Conservation (phyloP, 805 yeast genomes). For the Sugiyamaella lignohabitans region DNA sequence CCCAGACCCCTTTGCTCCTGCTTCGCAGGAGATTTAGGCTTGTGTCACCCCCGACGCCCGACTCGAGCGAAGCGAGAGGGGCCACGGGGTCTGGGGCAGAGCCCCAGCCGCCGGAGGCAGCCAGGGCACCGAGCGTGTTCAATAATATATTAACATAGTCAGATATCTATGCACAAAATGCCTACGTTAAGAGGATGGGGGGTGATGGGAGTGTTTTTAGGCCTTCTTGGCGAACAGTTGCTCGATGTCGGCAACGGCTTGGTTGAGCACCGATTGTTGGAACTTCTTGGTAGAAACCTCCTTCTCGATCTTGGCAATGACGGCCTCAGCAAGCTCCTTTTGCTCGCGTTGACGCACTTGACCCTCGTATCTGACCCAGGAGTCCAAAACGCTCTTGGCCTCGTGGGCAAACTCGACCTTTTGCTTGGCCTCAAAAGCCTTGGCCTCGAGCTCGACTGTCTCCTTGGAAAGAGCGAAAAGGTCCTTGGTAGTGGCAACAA, state of each 20-base stretch:
- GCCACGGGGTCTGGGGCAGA: not conserved
- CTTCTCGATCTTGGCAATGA: slow-evolving; percentile 80
- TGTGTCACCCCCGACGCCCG: no score
- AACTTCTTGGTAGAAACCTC: slow-evolving; percentile 81
- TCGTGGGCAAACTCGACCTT: slow-evolving; percentile 76
- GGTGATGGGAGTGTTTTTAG: not conserved
- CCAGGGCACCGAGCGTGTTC: not conserved
- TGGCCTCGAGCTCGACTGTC: slow-evolving; percentile 92
- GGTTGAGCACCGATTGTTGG: slow-evolving; percentile 87
- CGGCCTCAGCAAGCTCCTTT: slow-evolving; percentile 79
- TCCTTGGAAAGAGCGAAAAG: slow-evolving; percentile 93
- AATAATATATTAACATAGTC: not conserved
- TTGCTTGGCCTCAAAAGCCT: slow-evolving; percentile 90
- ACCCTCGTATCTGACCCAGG: slow-evolving; percentile 98
- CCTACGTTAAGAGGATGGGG: no score
- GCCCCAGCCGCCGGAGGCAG: not conserved
- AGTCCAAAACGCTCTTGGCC: slow-evolving; percentile 93
- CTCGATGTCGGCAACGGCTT: slow-evolving; percentile 87
- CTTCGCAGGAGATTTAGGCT: no score
- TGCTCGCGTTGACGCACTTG: slow-evolving; percentile 95
- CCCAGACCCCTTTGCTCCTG: no score
- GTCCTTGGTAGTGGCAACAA: slow-evolving; percentile 83
- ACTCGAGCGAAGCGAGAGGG: no score
- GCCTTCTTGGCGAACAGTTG: not conserved
- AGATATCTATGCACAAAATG: not conserved